These are phyloP conservation scores for Heritiera littoralis DNA, from an alignment of 345 rosid species.

Conservation along the genomic window DNA sequence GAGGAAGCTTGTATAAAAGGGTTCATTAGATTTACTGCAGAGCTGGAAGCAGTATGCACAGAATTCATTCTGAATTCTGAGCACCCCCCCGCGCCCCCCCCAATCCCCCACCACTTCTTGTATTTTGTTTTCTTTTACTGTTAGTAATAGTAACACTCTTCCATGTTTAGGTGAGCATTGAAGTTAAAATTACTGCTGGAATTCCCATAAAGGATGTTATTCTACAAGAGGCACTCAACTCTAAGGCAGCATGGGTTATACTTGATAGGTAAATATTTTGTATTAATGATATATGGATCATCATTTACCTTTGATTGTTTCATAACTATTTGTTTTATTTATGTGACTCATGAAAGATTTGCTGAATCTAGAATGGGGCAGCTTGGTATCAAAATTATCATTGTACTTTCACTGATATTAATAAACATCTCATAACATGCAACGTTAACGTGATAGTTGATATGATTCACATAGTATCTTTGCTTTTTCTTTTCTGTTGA, in stretches of 20 bases:
- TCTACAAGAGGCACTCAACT: conserved; percentile 46
- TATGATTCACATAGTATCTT: background rate
- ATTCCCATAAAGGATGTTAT: conserved; percentile 52
- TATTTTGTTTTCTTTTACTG: background rate
- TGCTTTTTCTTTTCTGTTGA: background rate
- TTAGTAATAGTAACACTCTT: background rate
- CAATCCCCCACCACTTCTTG: too few species aligned
- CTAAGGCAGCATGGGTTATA: conserved; percentile 53
- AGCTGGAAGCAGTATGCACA: background rate
- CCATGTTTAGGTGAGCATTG: conserved; percentile 43
- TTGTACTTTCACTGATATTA: too few species aligned
- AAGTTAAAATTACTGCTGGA: conserved; percentile 62
- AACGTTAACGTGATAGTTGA: background rate
- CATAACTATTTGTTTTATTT: background rate
- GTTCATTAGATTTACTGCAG: background rate
- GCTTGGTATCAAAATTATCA: background rate
- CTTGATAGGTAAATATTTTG: conserved; percentile 47
- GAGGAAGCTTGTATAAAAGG: background rate
- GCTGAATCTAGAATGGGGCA: background rate
- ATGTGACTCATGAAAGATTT: background rate
- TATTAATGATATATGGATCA: background rate
- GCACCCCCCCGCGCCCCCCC: background rate
- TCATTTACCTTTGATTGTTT: background rate
- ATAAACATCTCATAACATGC: background rate
- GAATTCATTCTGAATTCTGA: background rate